phyloP scores from a whole-genome alignment of 2,329 filamentous ascomycete genomes.

The Fusarium torulosum region DNA sequence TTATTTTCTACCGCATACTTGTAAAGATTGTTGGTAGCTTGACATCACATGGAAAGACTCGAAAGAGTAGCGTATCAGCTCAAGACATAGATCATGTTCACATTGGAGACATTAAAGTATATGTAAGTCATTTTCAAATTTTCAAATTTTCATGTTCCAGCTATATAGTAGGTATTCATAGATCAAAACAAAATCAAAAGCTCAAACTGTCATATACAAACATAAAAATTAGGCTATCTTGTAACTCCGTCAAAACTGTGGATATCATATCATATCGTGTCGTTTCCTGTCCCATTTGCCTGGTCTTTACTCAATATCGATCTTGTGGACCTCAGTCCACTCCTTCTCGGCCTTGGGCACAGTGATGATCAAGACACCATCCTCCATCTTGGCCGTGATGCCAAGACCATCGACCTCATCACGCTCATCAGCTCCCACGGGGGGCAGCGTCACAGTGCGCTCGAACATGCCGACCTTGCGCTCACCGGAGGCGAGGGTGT shows the following conservation, averaged over 20 bases:
- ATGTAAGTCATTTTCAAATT: background rate
- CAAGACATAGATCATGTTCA: background rate
- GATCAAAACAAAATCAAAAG: background rate
- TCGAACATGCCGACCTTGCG: slow-evolving; percentile 81
- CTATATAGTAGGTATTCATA: slow-evolving; percentile 7
- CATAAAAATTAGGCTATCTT: slow-evolving; percentile 11
- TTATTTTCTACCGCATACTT: background rate
- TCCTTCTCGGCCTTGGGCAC: slow-evolving; percentile 79
- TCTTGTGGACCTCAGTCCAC: slow-evolving; percentile 72
- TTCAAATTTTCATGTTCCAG: slow-evolving; percentile 7
- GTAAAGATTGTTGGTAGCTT: background rate
- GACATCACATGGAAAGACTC: background rate
- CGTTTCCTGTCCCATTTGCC: background rate
- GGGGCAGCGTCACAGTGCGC: slow-evolving; percentile 73
- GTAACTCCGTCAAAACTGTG: slow-evolving; percentile 27
- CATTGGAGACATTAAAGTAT: background rate
- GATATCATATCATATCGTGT: slow-evolving; percentile 25
- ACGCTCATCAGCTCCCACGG: slow-evolving; percentile 56
- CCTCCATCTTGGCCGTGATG: slow-evolving; percentile 82
- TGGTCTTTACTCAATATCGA: slow-evolving; percentile 66
- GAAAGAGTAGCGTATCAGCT: background rate
- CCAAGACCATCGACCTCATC: slow-evolving; percentile 74
- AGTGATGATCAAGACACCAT: slow-evolving; percentile 81
- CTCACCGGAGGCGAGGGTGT: slow-evolving; percentile 73
- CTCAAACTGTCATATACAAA: background rate